Percentiles rank a stretch among this genome's conserved stretches.
These are phyloP conservation scores for Magnaporthales sp. DNA, from an alignment of 2,329 filamentous ascomycete genomes.

Conservation along the genomic window DNA sequence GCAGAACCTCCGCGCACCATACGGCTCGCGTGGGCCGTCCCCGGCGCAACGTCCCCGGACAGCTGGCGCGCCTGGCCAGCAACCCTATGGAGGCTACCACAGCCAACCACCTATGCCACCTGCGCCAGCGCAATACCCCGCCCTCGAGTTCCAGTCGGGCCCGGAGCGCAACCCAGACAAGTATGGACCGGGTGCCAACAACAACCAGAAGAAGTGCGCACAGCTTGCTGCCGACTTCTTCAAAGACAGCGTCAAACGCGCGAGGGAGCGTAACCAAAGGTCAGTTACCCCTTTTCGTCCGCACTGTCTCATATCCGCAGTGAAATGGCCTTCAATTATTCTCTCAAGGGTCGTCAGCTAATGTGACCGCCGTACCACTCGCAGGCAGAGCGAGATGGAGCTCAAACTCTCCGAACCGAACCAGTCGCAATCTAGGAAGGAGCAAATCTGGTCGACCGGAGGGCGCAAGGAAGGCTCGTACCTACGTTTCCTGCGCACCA, in stretches of 20 bases:
- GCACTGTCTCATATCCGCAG: background rate
- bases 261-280: constrained; percentile 91
- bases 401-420: constrained; percentile 71
- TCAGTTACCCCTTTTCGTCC: constrained; percentile 25
- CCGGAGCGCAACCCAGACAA: constrained; percentile 84
- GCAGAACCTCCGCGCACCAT: constrained; percentile 78
- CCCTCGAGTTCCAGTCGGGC: constrained; percentile 65
- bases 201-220: constrained; percentile 63
- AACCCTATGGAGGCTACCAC: constrained; percentile 57
- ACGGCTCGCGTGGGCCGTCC: constrained; percentile 58
- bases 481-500: constrained; percentile 86
- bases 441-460: constrained; percentile 75
- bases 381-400: constrained; percentile 85
- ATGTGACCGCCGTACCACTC: background rate
- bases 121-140: constrained; percentile 41
- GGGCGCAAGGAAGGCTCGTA: constrained; percentile 88
- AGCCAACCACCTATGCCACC: constrained; percentile 61
- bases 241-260: constrained; percentile 95
- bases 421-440: constrained; percentile 66
- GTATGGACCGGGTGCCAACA: constrained; percentile 54
- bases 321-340: background rate
- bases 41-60: constrained; percentile 75
- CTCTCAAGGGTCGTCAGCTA: background rate
- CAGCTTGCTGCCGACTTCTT: constrained; percentile 83
- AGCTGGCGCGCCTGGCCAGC: constrained; percentile 59